Base-by-base conservation (phyloP, 768 basidiomycete genomes). In the Serendipita sp. region DNA sequence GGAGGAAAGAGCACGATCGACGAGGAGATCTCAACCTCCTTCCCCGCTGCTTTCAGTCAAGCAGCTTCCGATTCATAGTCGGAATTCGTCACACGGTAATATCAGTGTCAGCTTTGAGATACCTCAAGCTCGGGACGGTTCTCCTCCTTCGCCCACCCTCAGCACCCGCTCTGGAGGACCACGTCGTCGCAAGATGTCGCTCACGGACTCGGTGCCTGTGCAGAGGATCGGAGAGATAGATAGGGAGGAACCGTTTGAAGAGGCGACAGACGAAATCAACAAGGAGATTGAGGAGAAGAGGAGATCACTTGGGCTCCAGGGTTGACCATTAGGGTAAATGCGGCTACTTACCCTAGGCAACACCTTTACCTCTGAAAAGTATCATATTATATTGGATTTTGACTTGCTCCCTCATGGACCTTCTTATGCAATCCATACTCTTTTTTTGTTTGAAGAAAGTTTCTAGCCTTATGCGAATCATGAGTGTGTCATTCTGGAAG, bases 191-290 rank as follows among this genome's bases (percentile, higher is more conserved):
- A 83, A 78, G 69, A 74, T 77, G 31, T 88, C 85, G 66, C 76
- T 91, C 44, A 80, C 83, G 10, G 83, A 86, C 70, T 76, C 78
- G 44, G 79, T 91, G 36, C 71, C 80, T 15, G 85, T 91, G 3
- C 76, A 77, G 64, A 78, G 84, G 29, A 81, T 90, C 68, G 83
- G 83, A 3, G 76, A 74, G 44, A 73, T 87, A 66, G 81, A 85
- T 69, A 78, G 73, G 60, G 69, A 73, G 63, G 83, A 85, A 68
- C 73, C 74, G 11, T 90, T 91, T 71, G 73, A 76, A 60, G 76
- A 83, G 29, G 85, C 79, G 33, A 92, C 89, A 3, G 75, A 78
- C 34, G 80, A 80, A 63, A 72, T 91, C 63, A 91, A 91, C 72
- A 72, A 79, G 46, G 87, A 88, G 73, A 80, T 60, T 46, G 63